phyloP scores from a whole-genome alignment of 2,329 filamentous ascomycete species.

The Colletotrichum filicis region DNA sequence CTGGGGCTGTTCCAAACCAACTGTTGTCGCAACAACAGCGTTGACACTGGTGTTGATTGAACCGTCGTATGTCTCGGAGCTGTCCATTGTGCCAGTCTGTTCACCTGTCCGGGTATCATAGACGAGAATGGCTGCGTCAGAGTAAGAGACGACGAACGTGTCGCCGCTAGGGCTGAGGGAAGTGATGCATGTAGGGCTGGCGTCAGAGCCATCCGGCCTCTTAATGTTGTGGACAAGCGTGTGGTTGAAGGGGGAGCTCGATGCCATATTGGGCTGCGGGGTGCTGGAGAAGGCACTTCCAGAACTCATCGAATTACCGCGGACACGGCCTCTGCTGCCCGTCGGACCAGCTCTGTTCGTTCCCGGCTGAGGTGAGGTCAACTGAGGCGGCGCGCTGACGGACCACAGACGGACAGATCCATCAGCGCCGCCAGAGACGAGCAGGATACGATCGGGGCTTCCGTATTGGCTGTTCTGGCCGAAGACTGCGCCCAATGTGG shows the following conservation, averaged over 20 bases:
- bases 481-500: slow-evolving; percentile 83
- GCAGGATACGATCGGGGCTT: slow-evolving; percentile 83
- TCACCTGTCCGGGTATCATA: slow-evolving; percentile 94
- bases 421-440: slow-evolving; percentile 93
- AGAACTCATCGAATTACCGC: slow-evolving; percentile 93
- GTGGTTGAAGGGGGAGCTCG: slow-evolving; percentile 86
- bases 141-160: slow-evolving; percentile 92
- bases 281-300: slow-evolving; percentile 92
- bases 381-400: slow-evolving; percentile 88
- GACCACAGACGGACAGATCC: slow-evolving; percentile 95
- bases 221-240: slow-evolving; percentile 89
- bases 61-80: slow-evolving; percentile 91
- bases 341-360: slow-evolving; percentile 65
- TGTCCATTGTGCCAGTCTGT: slow-evolving; percentile 92
- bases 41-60: slow-evolving; percentile 85
- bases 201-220: slow-evolving; percentile 70
- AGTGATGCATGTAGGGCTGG: slow-evolving; percentile 92
- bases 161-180: slow-evolving; percentile 85
- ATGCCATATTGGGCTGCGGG: slow-evolving; percentile 88
- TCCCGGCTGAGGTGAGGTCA: slow-evolving; percentile 82
- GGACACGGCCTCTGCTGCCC: slow-evolving; percentile 75
- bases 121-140: slow-evolving; percentile 88
- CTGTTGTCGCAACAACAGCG: slow-evolving; percentile 87
- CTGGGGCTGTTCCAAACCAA: slow-evolving; percentile 81
- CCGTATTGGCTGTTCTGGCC: slow-evolving; percentile 81